Evolutionary conservation across 2,329 filamentous ascomycete genomes (phyloP).

Genomic region (Colletotrichum sp.): DNA sequence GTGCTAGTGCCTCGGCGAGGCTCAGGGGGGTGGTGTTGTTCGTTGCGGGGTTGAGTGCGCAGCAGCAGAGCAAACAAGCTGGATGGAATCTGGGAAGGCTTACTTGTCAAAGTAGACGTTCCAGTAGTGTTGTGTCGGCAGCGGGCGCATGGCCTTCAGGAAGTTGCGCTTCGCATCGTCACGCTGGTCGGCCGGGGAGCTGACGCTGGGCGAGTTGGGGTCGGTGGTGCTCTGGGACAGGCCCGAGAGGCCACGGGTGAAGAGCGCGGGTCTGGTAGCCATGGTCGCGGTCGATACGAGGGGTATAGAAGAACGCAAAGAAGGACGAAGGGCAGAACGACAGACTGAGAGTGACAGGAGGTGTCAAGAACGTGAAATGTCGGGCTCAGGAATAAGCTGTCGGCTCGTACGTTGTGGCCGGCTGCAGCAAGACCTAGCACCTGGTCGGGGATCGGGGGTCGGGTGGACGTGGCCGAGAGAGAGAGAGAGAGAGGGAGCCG

Average conservation of each 20-base stretch:
- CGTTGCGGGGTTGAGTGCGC: background rate
- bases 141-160: conserved; percentile 72
- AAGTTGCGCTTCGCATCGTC: conserved; percentile 86
- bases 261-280: conserved; percentile 62
- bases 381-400: background rate
- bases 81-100: conserved; percentile 17
- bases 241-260: conserved; percentile 67
- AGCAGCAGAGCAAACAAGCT: background rate
- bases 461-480: conserved; percentile 12
- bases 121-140: conserved; percentile 83
- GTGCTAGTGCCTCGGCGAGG: background rate
- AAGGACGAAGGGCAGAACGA: background rate
- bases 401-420: background rate
- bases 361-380: background rate
- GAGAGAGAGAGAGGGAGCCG: background rate
- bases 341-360: background rate
- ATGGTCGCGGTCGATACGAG: conserved; percentile 42
- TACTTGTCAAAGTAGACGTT: conserved; percentile 72
- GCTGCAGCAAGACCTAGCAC: background rate
- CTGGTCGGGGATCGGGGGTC: conserved; percentile 9
- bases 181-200: conserved; percentile 74
- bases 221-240: conserved; percentile 62
- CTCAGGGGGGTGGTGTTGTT: background rate
- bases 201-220: conserved; percentile 63
- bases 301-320: background rate